A percentile compares a stretch with the other conserved stretches of the same genome.
Evolutionary conservation across 164 flowering plant genomes (phyloP).

Genomic region (Magnolia officinalis): DNA sequence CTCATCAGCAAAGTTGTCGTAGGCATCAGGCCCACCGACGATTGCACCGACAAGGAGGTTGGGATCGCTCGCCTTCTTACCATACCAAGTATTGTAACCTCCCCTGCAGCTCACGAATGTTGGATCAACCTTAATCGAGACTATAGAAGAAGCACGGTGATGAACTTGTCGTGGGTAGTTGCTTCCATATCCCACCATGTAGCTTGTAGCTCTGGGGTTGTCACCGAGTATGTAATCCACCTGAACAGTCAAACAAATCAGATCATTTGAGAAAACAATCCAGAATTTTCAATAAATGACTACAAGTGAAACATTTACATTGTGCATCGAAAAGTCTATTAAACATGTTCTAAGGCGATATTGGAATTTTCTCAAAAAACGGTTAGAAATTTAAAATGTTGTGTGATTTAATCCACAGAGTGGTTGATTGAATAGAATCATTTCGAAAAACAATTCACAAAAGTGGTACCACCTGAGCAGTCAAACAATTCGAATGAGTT

Average conservation of each 20-base stretch:
- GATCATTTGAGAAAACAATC: not conserved
- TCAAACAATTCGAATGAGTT: not conserved
- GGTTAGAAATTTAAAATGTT: not conserved
- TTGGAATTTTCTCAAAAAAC: not conserved
- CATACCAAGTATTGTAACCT: slow-evolving; percentile 84
- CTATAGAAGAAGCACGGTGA: slow-evolving; percentile 86
- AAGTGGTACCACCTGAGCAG: slow-evolving; percentile 44
- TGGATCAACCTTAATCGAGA: slow-evolving; percentile 59
- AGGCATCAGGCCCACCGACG: slow-evolving; percentile 96
- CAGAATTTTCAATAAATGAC: no score
- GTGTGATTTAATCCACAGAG: no score
- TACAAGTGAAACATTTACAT: no score
- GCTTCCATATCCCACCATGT: slow-evolving; percentile 95
- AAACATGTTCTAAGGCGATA: no score
- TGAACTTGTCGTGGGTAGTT: slow-evolving; percentile 80
- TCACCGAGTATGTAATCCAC: slow-evolving; percentile 96
- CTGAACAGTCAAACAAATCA: slow-evolving; percentile 25
- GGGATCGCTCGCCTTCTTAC: slow-evolving; percentile 74
- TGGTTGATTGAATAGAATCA: no score
- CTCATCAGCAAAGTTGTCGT: slow-evolving; percentile 85
- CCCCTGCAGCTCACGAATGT: slow-evolving; percentile 78
- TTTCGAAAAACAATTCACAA: not conserved
- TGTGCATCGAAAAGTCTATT: no score
- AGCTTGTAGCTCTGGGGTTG: slow-evolving; percentile 94
- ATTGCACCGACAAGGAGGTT: slow-evolving; percentile 80